Evolutionary conservation across 2,329 filamentous ascomycete species (phyloP), one percentile per base, ranked within the genome.

Genomic region (Incumbomyces delicatus): DNA sequence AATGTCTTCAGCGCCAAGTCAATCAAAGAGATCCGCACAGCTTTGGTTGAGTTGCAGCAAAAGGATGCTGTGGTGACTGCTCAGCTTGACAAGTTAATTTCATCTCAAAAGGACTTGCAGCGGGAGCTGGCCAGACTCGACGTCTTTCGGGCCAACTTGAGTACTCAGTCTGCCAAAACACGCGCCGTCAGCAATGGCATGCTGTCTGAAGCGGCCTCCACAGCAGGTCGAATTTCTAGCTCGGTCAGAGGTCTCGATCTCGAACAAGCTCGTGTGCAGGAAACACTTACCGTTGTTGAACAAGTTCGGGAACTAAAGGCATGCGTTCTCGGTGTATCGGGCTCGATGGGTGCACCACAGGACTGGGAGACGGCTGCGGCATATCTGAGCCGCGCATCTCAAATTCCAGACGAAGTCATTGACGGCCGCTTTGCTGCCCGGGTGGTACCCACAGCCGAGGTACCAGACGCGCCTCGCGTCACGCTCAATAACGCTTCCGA

Each of bases 281-380:
- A 88, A 42, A 96, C 92, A 0, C 71, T 98, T 48, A 77, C 83
- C 7, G 88, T 96, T 2, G 92, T 96, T 10, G 90, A 96, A 66
- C 89, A 95, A 68, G 90, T 98, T 12, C 85, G 87, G 4, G 92
- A 98, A 72, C 81, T 98, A 54, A 96, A 96, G 68, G 86, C 92
- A 7, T 98, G 92, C 63, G 87, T 96, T 31, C 80, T 95, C 50
- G 92, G 92, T 36, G 89, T 96, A 10, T 82, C 90, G 20, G 92
- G 89, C 14, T 94, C 86, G 50, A 98, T 98, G 92, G 92, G 90
- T 30, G 90, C 89, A 3, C 87, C 92, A 35, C 92, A 98, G 66
- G 92, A 98, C 69, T 98, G 92, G 92, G 92, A 98, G 66, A 92
- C 87, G 2, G 92, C 92, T 2, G 92, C 92, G 1, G 85, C 78